Evolutionary conservation across 2,329 filamentous ascomycete genomes (phyloP).

Genomic region (Purpureocillium takamizusanense): DNA sequence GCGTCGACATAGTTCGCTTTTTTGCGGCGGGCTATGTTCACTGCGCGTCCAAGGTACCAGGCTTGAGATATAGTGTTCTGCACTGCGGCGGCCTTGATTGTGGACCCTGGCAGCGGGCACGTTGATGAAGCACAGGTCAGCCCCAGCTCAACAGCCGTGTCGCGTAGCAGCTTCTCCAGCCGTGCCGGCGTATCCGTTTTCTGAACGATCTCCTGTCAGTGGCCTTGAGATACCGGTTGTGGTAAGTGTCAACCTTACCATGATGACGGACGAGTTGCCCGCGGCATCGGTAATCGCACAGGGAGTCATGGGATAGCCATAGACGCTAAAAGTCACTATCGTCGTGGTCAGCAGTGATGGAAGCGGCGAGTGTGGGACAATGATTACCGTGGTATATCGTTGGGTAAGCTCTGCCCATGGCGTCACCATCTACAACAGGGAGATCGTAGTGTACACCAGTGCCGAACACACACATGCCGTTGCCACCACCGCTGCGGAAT

Average conservation of each 20-base stretch:
- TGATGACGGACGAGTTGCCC: constrained; percentile 24
- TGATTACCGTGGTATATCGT: constrained; percentile 24
- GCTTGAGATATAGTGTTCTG: constrained; percentile 22
- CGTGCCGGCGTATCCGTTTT: constrained; percentile 22
- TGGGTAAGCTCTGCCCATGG: constrained; percentile 28
- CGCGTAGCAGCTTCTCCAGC: constrained; percentile 25
- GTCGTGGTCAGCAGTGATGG: neutral
- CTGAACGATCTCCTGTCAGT: too few relatives aligned
- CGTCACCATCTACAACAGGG: constrained; percentile 26
- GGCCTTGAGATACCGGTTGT: constrained; percentile 2
- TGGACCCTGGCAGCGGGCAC: constrained; percentile 19
- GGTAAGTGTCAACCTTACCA: too few relatives aligned
- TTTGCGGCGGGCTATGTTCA: constrained; percentile 17
- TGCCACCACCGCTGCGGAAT: constrained; percentile 24
- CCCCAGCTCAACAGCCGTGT: constrained; percentile 27
- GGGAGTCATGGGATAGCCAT: constrained; percentile 24
- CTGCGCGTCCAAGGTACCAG: constrained; percentile 23
- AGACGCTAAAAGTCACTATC: constrained; percentile 27
- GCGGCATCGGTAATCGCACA: constrained; percentile 27
- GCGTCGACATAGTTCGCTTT: constrained; percentile 20
- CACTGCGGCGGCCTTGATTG: constrained; percentile 1
- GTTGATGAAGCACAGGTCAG: constrained; percentile 26
- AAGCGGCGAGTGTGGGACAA: too few relatives aligned
- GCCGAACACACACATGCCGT: constrained; percentile 25
- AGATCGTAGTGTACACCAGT: constrained; percentile 24